Percentiles rank a stretch among this genome's conserved stretches.
Conservation (phyloP, 2,329 filamentous ascomycete genomes). For the Lasiodiplodia theobromae region DNA sequence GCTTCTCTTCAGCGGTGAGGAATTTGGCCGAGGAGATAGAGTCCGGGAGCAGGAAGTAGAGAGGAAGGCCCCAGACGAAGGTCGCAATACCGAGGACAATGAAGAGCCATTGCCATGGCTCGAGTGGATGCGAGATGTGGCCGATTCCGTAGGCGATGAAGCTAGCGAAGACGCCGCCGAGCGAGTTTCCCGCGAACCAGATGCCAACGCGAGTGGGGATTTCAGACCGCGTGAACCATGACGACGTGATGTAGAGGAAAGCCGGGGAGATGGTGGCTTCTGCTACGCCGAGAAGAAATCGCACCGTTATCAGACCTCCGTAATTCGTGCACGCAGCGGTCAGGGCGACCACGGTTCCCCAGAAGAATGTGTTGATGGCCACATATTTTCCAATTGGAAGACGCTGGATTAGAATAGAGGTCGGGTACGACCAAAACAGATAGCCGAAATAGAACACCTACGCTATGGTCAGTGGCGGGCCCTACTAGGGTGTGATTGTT, state of each 20-base stretch:
- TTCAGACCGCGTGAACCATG: slow-evolving; percentile 33
- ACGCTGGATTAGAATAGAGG: slow-evolving; percentile 57
- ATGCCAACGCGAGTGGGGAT: slow-evolving; percentile 57
- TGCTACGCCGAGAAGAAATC: slow-evolving; percentile 41
- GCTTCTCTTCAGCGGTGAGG: slow-evolving; percentile 34
- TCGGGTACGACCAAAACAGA: slow-evolving; percentile 59
- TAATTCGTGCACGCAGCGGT: slow-evolving; percentile 37
- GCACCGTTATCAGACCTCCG: slow-evolving; percentile 37
- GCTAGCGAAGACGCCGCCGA: slow-evolving; percentile 55
- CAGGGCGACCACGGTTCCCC: slow-evolving; percentile 56
- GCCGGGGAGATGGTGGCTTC: slow-evolving; percentile 36
- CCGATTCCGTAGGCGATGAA: slow-evolving; percentile 29
- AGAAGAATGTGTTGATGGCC: slow-evolving; percentile 57
- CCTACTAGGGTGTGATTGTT: no score
- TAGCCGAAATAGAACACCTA: slow-evolving; percentile 59
- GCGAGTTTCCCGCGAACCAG: slow-evolving; percentile 56
- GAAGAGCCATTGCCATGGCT: slow-evolving; percentile 56
- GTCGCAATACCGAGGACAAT: slow-evolving; percentile 55
- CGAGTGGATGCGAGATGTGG: slow-evolving; percentile 36
- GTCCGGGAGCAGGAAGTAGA: slow-evolving; percentile 52
- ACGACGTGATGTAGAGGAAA: slow-evolving; percentile 40
- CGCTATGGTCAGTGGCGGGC: neutral
- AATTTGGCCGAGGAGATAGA: slow-evolving; percentile 38
- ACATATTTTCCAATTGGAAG: slow-evolving; percentile 59
- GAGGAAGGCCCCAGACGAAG: slow-evolving; percentile 51